Evolutionary conservation across 768 basidiomycete genomes (phyloP).

Genomic region (Gloeophyllum trabeum): DNA sequence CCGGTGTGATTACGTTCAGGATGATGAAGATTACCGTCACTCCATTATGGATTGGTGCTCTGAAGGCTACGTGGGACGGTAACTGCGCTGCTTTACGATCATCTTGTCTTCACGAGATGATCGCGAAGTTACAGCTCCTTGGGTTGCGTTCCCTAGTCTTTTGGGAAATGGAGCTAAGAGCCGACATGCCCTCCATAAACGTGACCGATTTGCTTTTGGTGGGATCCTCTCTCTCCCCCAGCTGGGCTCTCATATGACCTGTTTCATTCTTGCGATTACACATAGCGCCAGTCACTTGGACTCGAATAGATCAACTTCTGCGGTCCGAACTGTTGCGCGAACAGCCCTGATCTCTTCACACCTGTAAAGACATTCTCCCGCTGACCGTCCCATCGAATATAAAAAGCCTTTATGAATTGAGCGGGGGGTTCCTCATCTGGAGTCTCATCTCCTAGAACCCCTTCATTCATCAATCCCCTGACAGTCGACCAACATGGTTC

Average conservation of each 20-base stretch:
- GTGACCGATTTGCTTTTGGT: not conserved
- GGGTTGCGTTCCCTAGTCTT: not conserved
- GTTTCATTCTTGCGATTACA: not conserved
- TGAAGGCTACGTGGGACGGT: no score
- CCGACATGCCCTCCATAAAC: not conserved
- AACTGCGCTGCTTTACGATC: no score
- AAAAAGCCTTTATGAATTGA: not conserved
- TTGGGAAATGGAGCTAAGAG: not conserved
- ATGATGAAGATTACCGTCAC: no score
- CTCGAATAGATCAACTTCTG: not conserved
- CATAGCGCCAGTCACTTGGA: not conserved
- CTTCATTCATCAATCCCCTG: not conserved
- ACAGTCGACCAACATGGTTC: conserved; percentile 27
- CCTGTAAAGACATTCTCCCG: not conserved
- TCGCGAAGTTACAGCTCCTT: not conserved
- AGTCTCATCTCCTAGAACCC: not conserved
- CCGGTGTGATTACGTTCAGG: no score
- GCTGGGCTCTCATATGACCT: not conserved
- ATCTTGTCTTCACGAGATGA: no score
- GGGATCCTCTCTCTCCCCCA: not conserved
- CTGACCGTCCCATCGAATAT: not conserved
- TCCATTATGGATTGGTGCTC: no score
- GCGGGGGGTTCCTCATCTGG: not conserved
- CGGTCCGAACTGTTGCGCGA: not conserved
- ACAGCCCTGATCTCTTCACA: not conserved